Evolutionary conservation across 2,329 filamentous ascomycete species (phyloP), one percentile per base, ranked within the genome.

Genomic region (Ophiosphaerella narmari): DNA sequence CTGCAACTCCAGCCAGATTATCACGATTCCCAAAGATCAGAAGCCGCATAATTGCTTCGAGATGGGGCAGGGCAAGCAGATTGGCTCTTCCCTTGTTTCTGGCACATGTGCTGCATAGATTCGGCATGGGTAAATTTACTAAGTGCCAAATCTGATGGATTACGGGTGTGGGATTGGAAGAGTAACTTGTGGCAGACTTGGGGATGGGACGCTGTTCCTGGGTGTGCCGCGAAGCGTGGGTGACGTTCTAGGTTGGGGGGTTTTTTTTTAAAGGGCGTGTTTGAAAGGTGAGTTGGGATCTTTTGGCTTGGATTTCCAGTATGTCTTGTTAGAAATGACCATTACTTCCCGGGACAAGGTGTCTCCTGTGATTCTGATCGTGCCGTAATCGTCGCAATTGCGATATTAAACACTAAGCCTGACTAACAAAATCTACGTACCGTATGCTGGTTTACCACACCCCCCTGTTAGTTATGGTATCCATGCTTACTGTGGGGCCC

Each of bases 31-130:
- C 11, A 18, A 24, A 2, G 35, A 45, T 14, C 46, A 49, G 36
- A 16, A 31, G 11, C 34, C 40, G 7, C 39, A 42, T 16, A 32
- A 26, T 16, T 48, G 46, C 38, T 50, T 50, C 23, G 40, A 40
- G 24, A 14, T 43, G 16, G 46, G 39, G 2, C 39, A 24, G 7
- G 29, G 36, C 9, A 50, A 40, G 47, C n/a, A 38, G 3, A 31
- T 35, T n/a, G 47, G 47, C 5, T 50, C 47, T 11, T 26, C 23
- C 12, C n/a, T 37, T 35, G 40, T 39, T 5, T 39, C 35, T 13
- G 47, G 41, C 11, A 37, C 35, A 29, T 43, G 40, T 29, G 16
- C 41, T 36, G 7, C 36, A 7, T 38, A 38, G 14, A 14, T 38
- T 13, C 8, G 4, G 36, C n/a, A 31, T 37, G 18, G 21, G 16